These are phyloP conservation scores for Nicotiana benthamiana DNA, from an alignment of 257 asterid species.

Conservation along the genomic window DNA sequence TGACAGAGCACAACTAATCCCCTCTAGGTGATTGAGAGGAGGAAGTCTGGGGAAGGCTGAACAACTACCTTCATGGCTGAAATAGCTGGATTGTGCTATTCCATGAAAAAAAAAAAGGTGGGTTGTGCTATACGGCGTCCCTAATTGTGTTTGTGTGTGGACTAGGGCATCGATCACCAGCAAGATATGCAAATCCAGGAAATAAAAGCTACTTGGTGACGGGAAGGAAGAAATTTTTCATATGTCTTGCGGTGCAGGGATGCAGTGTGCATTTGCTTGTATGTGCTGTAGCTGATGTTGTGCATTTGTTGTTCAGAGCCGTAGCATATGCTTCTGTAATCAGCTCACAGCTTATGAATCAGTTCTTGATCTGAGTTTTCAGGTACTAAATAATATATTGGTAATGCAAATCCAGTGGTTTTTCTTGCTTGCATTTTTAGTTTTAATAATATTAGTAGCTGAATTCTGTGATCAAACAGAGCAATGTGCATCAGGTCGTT, in stretches of 20 bases:
- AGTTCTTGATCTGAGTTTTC: background rate
- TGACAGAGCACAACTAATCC: background rate
- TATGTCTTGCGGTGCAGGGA: background rate
- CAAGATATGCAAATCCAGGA: background rate
- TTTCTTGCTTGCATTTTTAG: background rate
- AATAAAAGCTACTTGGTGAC: background rate
- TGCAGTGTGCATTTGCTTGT: background rate
- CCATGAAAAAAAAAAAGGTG: no score
- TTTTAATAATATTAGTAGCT: background rate
- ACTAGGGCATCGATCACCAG: background rate
- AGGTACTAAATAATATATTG: background rate
- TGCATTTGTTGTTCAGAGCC: background rate
- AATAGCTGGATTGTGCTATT: background rate
- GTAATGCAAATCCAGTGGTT: background rate
- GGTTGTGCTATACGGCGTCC: background rate
- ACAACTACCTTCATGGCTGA: background rate
- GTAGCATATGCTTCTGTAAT: background rate
- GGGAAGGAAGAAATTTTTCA: background rate
- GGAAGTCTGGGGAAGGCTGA: background rate
- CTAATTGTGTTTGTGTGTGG: background rate
- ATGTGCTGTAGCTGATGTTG: background rate
- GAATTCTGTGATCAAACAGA: background rate
- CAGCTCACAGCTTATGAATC: background rate
- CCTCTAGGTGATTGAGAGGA: background rate
- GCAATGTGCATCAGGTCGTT: background rate